Base-by-base conservation (phyloP, 208 protist genomes). In the Crithidia sp. region DNA sequence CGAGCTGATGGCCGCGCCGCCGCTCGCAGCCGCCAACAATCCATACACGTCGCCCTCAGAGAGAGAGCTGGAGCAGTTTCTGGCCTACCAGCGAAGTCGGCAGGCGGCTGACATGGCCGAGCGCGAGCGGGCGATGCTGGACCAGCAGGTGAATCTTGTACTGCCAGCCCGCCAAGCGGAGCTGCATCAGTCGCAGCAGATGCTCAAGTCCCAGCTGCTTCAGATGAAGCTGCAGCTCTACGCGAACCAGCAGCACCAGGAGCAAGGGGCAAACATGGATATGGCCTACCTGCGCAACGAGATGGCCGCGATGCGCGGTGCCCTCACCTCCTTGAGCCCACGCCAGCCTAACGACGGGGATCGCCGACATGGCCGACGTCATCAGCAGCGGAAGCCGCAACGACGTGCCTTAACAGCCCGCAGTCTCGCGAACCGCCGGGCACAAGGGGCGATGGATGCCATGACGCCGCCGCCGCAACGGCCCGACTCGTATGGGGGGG, bases 191-290 rank as follows among this genome's bases (percentile, higher is more conserved):
- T 76, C 70, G 13, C 78, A 85, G 61, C 61, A 88, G 44, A 64
- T 71, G 60, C 74, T 81, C 47, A 74, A 79, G 65, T 69, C 77
- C 8, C 76, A 86, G 60, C 50, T 88, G 0, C 62, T 76, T 37
- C 76, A 85, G 62, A 74, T 85, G 69, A 85, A 88, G 71, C 67
- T 88, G 56, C 74, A 82, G 17, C 65, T 86, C 57, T 39, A 86
- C 43, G 54, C 59, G 0, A 74, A 79, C 39, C 76, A 85, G 69
- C 70, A 84, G 53, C 7, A 44, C 9, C 59, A 75, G 37, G 60
- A 77, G 17, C 57, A 64, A 16, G 63, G 62, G 14, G 52, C 66
- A 12, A 78, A 76, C 41, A 62, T 79, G 65, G 72, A 89, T 45
- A 76, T 84, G 66, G 81, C 79, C 37, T 76, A 76, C 40, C 55